Evolutionary conservation across 108 stramenopile genomes (phyloP).

Genomic region (Cyclotella kingstonii): DNA sequence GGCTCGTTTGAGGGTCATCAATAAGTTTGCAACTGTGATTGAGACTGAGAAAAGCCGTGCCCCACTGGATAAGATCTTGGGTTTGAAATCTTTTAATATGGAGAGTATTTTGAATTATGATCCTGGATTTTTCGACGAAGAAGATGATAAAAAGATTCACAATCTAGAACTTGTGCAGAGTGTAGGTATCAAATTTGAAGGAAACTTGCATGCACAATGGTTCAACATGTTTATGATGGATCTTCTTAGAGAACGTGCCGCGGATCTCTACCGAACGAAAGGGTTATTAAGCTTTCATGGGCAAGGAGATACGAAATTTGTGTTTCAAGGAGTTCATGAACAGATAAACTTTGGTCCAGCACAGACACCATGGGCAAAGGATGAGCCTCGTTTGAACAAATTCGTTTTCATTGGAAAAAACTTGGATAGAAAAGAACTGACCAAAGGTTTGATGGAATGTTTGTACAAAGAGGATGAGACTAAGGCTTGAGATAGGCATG

Average conservation of each 20-base stretch:
- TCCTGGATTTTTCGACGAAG: slow-evolving; percentile 82
- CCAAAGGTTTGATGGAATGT: slow-evolving; percentile 86
- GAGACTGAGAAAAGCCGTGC: slow-evolving; percentile 83
- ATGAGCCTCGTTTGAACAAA: slow-evolving; percentile 81
- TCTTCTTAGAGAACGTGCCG: slow-evolving; percentile 84
- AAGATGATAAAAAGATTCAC: slow-evolving; percentile 77
- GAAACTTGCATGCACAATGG: slow-evolving; percentile 88
- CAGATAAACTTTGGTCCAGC: slow-evolving; percentile 97
- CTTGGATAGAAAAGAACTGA: slow-evolving; percentile 81
- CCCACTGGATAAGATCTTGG: slow-evolving; percentile 84
- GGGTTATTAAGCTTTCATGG: slow-evolving; percentile 92
- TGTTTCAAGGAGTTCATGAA: slow-evolving; percentile 97
- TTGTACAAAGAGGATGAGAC: slow-evolving; percentile 80
- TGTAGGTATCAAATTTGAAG: slow-evolving; percentile 87
- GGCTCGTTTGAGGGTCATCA: slow-evolving; percentile 71
- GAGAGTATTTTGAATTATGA: slow-evolving; percentile 85
- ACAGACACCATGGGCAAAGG: slow-evolving; percentile 80
- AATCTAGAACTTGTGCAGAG: slow-evolving; percentile 85
- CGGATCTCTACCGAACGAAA: slow-evolving; percentile 92
- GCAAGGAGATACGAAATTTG: slow-evolving; percentile 93
- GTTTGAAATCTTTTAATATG: slow-evolving; percentile 88
- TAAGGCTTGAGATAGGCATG: no score
- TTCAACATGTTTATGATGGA: slow-evolving; percentile 99
- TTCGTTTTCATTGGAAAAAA: slow-evolving; percentile 97
- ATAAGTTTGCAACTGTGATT: slow-evolving; percentile 87